Conservation (phyloP, 2,329 filamentous ascomycete genomes). For the Pseudogymnoascus sp. region DNA sequence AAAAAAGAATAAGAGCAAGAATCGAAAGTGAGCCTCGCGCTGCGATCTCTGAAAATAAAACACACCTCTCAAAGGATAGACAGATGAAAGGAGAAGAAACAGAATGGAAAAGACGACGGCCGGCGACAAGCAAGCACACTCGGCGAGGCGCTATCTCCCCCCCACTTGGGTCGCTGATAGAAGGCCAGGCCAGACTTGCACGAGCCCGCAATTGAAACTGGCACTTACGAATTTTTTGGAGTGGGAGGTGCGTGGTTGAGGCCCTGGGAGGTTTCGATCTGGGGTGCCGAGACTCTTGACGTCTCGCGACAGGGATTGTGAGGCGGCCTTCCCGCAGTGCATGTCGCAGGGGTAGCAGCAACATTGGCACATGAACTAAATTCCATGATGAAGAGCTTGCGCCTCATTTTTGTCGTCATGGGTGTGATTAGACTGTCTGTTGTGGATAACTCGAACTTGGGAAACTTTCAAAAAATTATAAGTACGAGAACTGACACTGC, state of each 20-base stretch:
- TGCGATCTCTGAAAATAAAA: background rate
- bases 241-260: background rate
- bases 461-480: background rate
- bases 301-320: conserved; percentile 7
- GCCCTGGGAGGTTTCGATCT: background rate
- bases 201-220: background rate
- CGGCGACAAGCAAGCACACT: background rate
- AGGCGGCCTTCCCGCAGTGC: background rate
- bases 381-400: background rate
- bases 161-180: background rate
- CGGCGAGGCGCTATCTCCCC: background rate
- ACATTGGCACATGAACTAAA: background rate
- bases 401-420: background rate
- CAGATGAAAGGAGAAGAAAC: background rate
- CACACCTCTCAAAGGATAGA: background rate
- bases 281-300: conserved; percentile 2
- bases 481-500: background rate
- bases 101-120: background rate
- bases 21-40: background rate
- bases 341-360: background rate
- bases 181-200: background rate
- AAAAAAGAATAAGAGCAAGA: background rate
- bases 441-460: background rate
- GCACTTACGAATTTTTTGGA: background rate
- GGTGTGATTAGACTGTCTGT: background rate